phyloP scores from a whole-genome alignment of 2,329 filamentous ascomycete species.

The Aspergillus persii region DNA sequence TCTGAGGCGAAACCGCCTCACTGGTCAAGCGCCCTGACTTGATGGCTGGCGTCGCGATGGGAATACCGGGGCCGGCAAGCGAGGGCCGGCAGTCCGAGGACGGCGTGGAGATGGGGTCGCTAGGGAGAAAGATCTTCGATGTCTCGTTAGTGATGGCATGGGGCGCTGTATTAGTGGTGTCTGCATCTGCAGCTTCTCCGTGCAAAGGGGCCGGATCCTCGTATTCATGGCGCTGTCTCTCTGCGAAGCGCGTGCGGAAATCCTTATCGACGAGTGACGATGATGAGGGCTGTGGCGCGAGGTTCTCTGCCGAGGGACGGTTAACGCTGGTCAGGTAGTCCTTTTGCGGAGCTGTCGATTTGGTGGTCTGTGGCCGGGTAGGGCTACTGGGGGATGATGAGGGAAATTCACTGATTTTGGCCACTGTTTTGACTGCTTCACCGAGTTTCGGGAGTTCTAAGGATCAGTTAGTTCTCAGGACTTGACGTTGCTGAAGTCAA shows the following conservation, averaged over 20 bases:
- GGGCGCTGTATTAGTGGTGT: not conserved
- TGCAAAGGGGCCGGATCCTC: constrained; percentile 15
- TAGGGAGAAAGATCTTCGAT: not conserved
- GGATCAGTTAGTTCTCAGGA: not conserved
- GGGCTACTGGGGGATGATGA: constrained; percentile 12
- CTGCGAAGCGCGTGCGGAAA: constrained; percentile 39
- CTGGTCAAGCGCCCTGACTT: not conserved
- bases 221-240: constrained; percentile 26
- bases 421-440: not conserved
- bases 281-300: constrained; percentile 13
- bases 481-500: not conserved
- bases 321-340: constrained; percentile 16
- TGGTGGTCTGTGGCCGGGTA: constrained; percentile 5
- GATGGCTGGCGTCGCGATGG: constrained; percentile 1
- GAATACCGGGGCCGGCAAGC: constrained; percentile 5
- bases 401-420: constrained; percentile 7
- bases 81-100: constrained; percentile 6
- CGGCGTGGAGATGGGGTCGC: not conserved
- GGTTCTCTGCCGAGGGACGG: constrained; percentile 18
- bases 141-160: not conserved
- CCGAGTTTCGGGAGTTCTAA: not conserved
- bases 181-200: not conserved
- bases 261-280: constrained; percentile 35
- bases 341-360: constrained; percentile 9
- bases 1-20: constrained; percentile 1